Evolutionary conservation across 352 stramenopile genomes (phyloP).

Genomic region (Globisporangium radiosum): DNA sequence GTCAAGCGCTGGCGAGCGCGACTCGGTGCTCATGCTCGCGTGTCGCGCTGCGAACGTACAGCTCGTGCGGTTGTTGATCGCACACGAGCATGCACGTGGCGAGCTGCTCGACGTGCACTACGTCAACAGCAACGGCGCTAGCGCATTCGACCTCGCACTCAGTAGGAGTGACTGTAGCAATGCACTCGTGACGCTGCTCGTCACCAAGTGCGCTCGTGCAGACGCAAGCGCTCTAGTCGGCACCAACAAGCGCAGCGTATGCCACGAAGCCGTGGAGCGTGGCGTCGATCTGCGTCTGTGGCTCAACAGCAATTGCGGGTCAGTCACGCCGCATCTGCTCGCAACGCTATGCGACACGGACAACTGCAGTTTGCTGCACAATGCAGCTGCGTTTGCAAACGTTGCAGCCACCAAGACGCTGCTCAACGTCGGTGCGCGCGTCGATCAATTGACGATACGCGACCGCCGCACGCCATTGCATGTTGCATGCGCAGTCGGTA

Average conservation of each 20-base stretch:
- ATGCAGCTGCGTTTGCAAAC: conserved; percentile 4
- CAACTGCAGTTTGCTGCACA: conserved; percentile 6
- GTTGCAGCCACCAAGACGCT: conserved; percentile 4
- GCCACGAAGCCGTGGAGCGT: conserved; percentile 18
- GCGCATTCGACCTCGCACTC: conserved; percentile 15
- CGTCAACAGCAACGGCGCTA: conserved; percentile 5
- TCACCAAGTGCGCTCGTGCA: conserved; percentile 1
- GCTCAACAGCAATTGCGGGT: conserved; percentile 10
- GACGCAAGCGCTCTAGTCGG: conserved; percentile 13
- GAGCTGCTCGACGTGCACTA: conserved; percentile 19
- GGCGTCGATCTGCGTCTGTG: conserved; percentile 20
- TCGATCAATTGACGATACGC: background rate
- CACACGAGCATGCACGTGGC: background rate
- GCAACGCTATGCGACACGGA: conserved; percentile 12
- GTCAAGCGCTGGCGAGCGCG: background rate
- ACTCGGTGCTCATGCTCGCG: conserved; percentile 30
- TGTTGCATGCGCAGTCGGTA: conserved; percentile 5
- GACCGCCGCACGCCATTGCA: conserved; percentile 4
- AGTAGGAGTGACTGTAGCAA: background rate
- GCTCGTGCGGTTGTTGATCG: conserved; percentile 19
- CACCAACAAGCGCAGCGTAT: conserved; percentile 11
- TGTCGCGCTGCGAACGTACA: conserved; percentile 13
- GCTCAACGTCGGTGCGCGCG: conserved; percentile 6
- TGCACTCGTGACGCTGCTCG: conserved; percentile 9
- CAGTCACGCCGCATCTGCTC: conserved; percentile 14